Percentiles rank a stretch among this genome's conserved stretches.
Evolutionary conservation across 148 eudicot species (phyloP).

Genomic region (Arctostaphylos glauca): DNA sequence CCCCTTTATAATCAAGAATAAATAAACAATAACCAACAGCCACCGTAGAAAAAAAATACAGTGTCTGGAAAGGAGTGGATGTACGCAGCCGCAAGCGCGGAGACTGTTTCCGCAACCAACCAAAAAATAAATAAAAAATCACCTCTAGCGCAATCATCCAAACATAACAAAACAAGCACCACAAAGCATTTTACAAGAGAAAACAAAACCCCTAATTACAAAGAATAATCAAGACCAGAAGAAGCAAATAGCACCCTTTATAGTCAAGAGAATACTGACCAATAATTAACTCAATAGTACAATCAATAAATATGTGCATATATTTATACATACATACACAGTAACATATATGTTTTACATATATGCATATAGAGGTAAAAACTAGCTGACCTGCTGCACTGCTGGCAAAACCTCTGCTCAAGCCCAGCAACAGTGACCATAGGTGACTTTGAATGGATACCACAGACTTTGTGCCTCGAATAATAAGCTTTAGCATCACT

Average conservation of each 20-base stretch:
- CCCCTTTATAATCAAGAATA: not conserved
- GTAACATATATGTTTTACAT: not conserved
- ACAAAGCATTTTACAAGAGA: not conserved
- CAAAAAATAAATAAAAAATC: not conserved
- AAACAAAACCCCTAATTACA: not conserved
- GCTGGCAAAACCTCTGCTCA: slow-evolving; percentile 92
- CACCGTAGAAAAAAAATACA: not conserved
- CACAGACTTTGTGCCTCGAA: slow-evolving; percentile 93
- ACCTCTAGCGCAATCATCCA: not conserved
- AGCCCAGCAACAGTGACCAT: slow-evolving; percentile 72
- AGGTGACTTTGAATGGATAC: slow-evolving; percentile 69
- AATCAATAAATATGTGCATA: not conserved
- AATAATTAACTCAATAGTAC: not conserved
- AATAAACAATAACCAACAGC: not conserved
- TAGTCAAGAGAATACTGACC: not conserved
- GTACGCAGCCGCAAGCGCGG: not conserved
- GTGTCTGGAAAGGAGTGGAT: too few relatives aligned
- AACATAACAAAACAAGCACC: not conserved
- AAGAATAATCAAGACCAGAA: not conserved
- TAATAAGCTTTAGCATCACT: slow-evolving; percentile 85
- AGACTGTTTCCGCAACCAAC: not conserved
- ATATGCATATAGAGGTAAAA: not conserved
- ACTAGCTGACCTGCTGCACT: slow-evolving; percentile 76
- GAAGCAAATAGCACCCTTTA: not conserved
- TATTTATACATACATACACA: not conserved